A percentile compares a stretch with the other conserved stretches of the same genome.
Conservation (phyloP, 805 yeast genomes). For the Starmerella geochares region DNA sequence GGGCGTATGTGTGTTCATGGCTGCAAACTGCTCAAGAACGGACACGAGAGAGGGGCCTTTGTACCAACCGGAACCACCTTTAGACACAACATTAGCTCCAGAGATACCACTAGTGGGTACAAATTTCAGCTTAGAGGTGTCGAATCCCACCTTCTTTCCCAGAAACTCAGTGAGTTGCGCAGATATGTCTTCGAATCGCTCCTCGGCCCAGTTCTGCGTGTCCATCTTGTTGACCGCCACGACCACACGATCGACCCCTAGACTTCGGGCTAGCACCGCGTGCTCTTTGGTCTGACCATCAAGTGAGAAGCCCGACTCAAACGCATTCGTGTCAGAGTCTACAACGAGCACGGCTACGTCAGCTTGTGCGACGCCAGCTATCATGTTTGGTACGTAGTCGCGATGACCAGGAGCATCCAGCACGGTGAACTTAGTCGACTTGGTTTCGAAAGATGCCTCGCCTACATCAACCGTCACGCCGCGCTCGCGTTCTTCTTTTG, state of each 20-base stretch:
- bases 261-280: conserved; percentile 51
- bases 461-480: conserved; percentile 76
- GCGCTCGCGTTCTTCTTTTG: conserved; percentile 58
- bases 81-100: conserved; percentile 55
- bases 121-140: conserved; percentile 35
- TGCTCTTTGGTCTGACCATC: conserved; percentile 77
- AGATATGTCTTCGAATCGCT: conserved; percentile 43
- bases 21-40: conserved; percentile 28
- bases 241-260: conserved; percentile 54
- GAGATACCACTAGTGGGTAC: conserved; percentile 61
- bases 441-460: conserved; percentile 55
- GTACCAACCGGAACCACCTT: conserved; percentile 37
- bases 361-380: conserved; percentile 71
- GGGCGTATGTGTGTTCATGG: conserved; percentile 15
- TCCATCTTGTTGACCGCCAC: conserved; percentile 68
- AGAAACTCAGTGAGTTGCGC: conserved; percentile 44
- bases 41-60: conserved; percentile 37
- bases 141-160: conserved; percentile 43
- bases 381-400: conserved; percentile 78
- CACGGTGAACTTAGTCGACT: conserved; percentile 47
- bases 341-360: conserved; percentile 65
- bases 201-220: conserved; percentile 46
- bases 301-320: conserved; percentile 55
- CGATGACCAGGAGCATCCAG: conserved; percentile 80
- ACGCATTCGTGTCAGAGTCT: conserved; percentile 55